These are phyloP conservation scores for Candida hungchunana DNA, from an alignment of 805 yeast species.

Conservation along the genomic window DNA sequence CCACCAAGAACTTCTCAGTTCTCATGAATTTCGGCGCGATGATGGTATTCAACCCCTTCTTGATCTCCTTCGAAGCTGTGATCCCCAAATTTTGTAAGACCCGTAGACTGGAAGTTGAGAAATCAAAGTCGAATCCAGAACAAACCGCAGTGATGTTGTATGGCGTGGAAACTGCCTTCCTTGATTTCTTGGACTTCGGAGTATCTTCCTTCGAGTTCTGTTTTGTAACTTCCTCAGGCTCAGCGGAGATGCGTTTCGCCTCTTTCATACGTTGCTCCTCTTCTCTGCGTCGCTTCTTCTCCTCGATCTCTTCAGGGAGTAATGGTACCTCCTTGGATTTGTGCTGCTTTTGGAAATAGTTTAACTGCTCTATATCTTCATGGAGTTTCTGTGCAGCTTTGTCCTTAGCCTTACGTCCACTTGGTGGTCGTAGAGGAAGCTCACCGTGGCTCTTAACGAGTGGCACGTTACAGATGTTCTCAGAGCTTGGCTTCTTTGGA, in stretches of 20 bases:
- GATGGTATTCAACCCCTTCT: slow-evolving; percentile 40
- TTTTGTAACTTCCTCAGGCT: slow-evolving; percentile 10
- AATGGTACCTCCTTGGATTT: slow-evolving; percentile 30
- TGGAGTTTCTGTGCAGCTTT: slow-evolving; percentile 66
- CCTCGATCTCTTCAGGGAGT: slow-evolving; percentile 39
- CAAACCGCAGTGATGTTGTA: slow-evolving; percentile 44
- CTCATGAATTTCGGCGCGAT: slow-evolving; percentile 81
- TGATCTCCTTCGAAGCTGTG: slow-evolving; percentile 33
- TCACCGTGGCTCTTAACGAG: slow-evolving; percentile 3
- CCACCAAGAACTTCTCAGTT: slow-evolving; percentile 80
- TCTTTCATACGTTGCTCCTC: slow-evolving; percentile 23
- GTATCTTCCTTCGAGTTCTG: slow-evolving; percentile 1
- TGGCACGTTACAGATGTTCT: slow-evolving; percentile 11
- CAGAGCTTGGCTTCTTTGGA: slow-evolving; percentile 7
- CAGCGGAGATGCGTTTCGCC: slow-evolving; percentile 9
- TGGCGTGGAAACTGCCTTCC: slow-evolving; percentile 12
- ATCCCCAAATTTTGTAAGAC: slow-evolving; percentile 55
- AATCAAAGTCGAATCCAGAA: slow-evolving; percentile 60
- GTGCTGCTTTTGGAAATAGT: slow-evolving; percentile 55
- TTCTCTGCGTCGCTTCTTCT: slow-evolving; percentile 27
- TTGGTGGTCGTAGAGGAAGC: slow-evolving; percentile 15
- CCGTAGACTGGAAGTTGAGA: slow-evolving; percentile 39
- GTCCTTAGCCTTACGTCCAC: slow-evolving; percentile 55
- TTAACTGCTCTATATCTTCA: slow-evolving; percentile 63
- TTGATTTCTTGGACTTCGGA: slow-evolving; percentile 12